phyloP scores from a whole-genome alignment of 352 stramenopile species.

The Phytophthora nicotianae region DNA sequence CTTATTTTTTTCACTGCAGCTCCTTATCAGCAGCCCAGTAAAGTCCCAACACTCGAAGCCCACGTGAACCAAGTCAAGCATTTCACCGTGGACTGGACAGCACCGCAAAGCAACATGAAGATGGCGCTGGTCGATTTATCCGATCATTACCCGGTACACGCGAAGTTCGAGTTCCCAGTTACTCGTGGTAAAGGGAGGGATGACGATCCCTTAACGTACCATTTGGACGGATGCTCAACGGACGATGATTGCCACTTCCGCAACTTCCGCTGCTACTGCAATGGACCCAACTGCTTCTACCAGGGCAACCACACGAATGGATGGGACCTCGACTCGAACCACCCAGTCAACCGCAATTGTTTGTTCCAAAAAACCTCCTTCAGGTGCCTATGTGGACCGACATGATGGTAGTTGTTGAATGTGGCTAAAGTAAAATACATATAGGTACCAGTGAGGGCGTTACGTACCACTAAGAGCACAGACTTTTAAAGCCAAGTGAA shows the following conservation, averaged over 20 bases:
- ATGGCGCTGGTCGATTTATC: slow-evolving; percentile 74
- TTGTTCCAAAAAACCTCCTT: slow-evolving; percentile 72
- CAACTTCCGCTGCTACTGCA: slow-evolving; percentile 76
- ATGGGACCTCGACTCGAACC: slow-evolving; percentile 54
- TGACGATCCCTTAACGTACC: slow-evolving; percentile 57
- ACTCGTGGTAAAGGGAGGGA: slow-evolving; percentile 46
- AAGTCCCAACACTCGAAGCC: slow-evolving; percentile 57
- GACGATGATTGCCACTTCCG: slow-evolving; percentile 75
- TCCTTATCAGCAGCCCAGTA: slow-evolving; percentile 75
- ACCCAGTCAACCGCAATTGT: slow-evolving; percentile 80
- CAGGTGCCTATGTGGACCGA: slow-evolving; percentile 69
- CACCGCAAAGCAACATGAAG: slow-evolving; percentile 50
- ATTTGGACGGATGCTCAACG: slow-evolving; percentile 79
- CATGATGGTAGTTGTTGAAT: too few relatives aligned
- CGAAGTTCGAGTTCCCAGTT: slow-evolving; percentile 70
- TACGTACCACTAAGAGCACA: not conserved
- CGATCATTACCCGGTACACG: slow-evolving; percentile 81
- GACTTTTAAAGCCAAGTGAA: not conserved
- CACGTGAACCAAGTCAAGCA: slow-evolving; percentile 54
- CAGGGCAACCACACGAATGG: slow-evolving; percentile 61
- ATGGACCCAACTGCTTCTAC: slow-evolving; percentile 66
- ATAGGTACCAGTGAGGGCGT: not conserved
- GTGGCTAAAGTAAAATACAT: slow-evolving; percentile 15
- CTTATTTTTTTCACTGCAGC: slow-evolving; percentile 20
- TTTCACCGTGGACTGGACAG: slow-evolving; percentile 75